These are phyloP conservation scores for Penicillium simplicissimum DNA, from an alignment of 495 filamentous ascomycete genomes.

Conservation along the genomic window DNA sequence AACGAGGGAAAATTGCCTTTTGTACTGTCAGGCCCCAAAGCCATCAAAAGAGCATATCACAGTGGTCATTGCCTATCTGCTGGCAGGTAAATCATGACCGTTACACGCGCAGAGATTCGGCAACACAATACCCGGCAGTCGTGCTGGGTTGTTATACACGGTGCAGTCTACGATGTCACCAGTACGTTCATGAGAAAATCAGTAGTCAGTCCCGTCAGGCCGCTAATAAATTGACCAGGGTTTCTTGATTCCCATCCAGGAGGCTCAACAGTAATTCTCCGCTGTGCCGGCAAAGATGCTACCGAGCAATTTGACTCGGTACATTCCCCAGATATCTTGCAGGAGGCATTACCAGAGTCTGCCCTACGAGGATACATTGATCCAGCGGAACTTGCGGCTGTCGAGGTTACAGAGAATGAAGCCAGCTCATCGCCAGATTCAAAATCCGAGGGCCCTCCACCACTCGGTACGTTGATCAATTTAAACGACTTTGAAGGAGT, in stretches of 20 bases:
- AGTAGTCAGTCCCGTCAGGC: background rate
- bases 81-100: slow-evolving; percentile 7
- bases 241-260: slow-evolving; percentile 69
- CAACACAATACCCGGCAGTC: slow-evolving; percentile 68
- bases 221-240: slow-evolving; percentile 9
- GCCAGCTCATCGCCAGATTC: background rate
- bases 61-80: background rate
- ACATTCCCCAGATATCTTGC: slow-evolving; percentile 63
- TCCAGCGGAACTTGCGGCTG: slow-evolving; percentile 7
- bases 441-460: slow-evolving; percentile 36
- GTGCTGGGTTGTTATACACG: slow-evolving; percentile 81
- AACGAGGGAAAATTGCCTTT: background rate
- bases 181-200: slow-evolving; percentile 28
- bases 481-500: slow-evolving; percentile 65
- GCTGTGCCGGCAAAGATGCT: slow-evolving; percentile 84
- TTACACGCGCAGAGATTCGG: slow-evolving; percentile 54
- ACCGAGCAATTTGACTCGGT: slow-evolving; percentile 82
- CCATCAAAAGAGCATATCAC: background rate
- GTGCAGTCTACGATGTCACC: slow-evolving; percentile 78
- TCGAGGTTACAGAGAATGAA: background rate
- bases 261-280: slow-evolving; percentile 75
- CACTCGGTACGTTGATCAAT: slow-evolving; percentile 60
- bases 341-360: slow-evolving; percentile 24
- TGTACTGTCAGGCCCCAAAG: background rate
- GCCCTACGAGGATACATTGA: slow-evolving; percentile 28